A percentile compares a stretch with the other conserved stretches of the same genome.
phyloP scores from a whole-genome alignment of 305 asterid species.

The Salvia sclarea region DNA sequence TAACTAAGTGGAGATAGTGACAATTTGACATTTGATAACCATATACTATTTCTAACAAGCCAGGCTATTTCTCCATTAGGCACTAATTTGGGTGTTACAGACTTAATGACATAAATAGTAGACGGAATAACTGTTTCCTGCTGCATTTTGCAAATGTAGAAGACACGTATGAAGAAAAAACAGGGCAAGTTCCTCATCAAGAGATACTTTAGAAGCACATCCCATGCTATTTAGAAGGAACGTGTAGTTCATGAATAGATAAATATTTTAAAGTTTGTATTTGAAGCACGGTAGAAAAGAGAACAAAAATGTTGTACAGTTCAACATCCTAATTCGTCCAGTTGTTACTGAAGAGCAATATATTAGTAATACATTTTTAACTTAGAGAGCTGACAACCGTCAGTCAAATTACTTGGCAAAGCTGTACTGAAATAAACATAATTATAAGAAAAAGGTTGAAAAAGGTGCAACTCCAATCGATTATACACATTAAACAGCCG shows the following conservation, averaged over 20 bases:
- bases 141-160: neutral
- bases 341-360: neutral
- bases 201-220: neutral
- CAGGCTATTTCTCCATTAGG: neutral
- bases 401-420: constrained; percentile 10
- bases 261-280: neutral
- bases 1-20: neutral
- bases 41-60: neutral
- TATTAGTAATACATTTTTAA: neutral
- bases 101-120: neutral
- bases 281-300: neutral
- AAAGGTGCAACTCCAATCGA: neutral
- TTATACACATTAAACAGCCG: neutral
- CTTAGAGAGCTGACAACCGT: neutral
- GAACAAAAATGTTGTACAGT: neutral
- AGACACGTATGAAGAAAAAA: neutral
- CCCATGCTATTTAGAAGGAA: neutral
- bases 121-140: neutral
- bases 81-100: neutral
- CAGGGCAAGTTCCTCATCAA: neutral
- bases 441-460: neutral
- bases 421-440: neutral
- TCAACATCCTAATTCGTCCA: neutral
- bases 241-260: neutral
- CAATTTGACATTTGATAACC: neutral